Conservation (phyloP, 352 stramenopile genomes). For the Pythium grandisporangium region DNA sequence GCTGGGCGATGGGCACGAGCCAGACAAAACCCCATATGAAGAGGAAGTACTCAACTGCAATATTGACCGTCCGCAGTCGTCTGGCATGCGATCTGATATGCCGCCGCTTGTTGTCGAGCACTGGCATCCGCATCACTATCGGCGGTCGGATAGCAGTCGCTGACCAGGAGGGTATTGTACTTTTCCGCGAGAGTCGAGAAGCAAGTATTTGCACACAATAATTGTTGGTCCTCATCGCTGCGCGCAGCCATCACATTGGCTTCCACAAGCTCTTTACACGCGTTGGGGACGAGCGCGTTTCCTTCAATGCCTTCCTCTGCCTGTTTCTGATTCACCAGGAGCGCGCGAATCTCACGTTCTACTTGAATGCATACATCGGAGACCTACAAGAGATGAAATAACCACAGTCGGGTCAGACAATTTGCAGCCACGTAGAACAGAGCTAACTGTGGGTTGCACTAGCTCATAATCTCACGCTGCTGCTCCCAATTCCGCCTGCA, state of each 20-base stretch:
- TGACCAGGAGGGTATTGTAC: slow-evolving; percentile 55
- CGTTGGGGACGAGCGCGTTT: slow-evolving; percentile 29
- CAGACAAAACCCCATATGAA: too few relatives aligned
- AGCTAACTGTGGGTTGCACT: too few relatives aligned
- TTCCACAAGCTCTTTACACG: slow-evolving; percentile 49
- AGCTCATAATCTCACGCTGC: too few relatives aligned
- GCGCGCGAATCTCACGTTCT: slow-evolving; percentile 28
- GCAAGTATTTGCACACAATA: slow-evolving; percentile 55
- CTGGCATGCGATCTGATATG: slow-evolving; percentile 72
- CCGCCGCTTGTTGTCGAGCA: slow-evolving; percentile 35
- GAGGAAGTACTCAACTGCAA: too few relatives aligned
- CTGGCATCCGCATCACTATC: slow-evolving; percentile 50
- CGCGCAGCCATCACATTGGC: slow-evolving; percentile 44
- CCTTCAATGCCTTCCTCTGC: slow-evolving; percentile 52
- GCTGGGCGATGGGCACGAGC: too few relatives aligned
- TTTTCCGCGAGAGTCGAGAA: slow-evolving; percentile 42
- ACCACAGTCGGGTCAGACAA: too few relatives aligned
- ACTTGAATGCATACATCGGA: slow-evolving; percentile 33
- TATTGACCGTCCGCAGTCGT: slow-evolving; percentile 42
- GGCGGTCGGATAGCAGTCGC: slow-evolving; percentile 47
- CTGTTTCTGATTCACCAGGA: slow-evolving; percentile 51
- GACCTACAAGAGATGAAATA: slow-evolving; percentile 12
- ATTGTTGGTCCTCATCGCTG: slow-evolving; percentile 44
- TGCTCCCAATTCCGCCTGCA: too few relatives aligned
- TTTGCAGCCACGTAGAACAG: too few relatives aligned